Evolutionary conservation across 1,284 basidiomycete genomes (phyloP), one percentile per base, ranked within the genome.

Genomic region (Meripilus lineatus): DNA sequence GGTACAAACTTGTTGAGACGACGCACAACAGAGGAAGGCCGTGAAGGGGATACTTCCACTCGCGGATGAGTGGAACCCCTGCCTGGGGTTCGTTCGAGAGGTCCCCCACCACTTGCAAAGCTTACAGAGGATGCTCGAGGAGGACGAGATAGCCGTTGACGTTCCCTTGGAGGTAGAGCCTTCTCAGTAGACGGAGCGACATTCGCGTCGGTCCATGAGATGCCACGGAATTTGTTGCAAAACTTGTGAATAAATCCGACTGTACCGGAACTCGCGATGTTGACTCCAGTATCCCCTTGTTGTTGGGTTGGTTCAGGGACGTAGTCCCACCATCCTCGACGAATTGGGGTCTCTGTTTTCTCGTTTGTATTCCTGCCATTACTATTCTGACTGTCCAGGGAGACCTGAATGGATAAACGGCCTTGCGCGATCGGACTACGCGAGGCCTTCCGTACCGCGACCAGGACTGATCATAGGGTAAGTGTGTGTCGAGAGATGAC

Each of bases 241-340:
- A 30, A 10, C 8, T 30, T 30, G 28, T n/a, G 28, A 30, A 30
- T 10, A 30, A 30, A 30, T 30, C 28, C 28, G n/a, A 30, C 8
- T 30, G 8, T 30, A 8, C 10, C 10, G 28, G 8, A n/a, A 30
- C 28, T 8, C 28, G 28, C 8, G 8, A n/a, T 30, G 28, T 30
- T 30, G 28, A 30, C 8, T 10, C 8, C n/a, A n/a, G 28, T 30
- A 10, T 30, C 28, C n/a, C 28, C n/a, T 30, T 8, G n/a, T 30
- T n/a, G 41, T 37, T 40, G 25, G 36, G 32, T 45, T 11, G 38
- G 40, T 25, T 56, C 55, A 14, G 69, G 65, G 4, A 67, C 62
- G 43, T 75, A 74, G 52, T 80, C 75, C 76, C 77, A 79, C 76
- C 78, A 79, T 7, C 71, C 75, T 28, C 74, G 66, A 24, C 64